A percentile compares a stretch with the other conserved stretches of the same genome.
phyloP scores from a whole-genome alignment of 2,329 filamentous ascomycete genomes.

The Tolypocladium tundrense region DNA sequence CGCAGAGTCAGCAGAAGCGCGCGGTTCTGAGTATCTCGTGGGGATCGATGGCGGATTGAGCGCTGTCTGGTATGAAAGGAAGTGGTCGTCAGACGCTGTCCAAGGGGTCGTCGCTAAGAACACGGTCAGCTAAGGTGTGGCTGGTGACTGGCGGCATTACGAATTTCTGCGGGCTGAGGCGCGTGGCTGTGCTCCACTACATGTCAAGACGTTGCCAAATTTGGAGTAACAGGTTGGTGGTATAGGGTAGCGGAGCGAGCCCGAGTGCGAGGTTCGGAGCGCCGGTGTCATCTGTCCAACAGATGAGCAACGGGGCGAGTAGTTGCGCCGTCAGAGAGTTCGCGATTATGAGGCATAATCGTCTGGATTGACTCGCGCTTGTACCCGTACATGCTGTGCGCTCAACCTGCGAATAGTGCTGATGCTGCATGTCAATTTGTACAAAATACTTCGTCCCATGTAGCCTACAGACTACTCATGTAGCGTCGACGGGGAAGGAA shows the following conservation, averaged over 20 bases:
- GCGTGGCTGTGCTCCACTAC: conserved; percentile 2
- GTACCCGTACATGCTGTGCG: background rate
- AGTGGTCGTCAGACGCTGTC: background rate
- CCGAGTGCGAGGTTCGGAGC: background rate
- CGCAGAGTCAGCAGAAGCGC: background rate
- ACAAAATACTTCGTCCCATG: background rate
- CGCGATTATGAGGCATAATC: background rate
- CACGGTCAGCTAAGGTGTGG: background rate
- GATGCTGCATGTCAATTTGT: background rate
- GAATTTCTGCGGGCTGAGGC: background rate
- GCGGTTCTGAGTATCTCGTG: background rate
- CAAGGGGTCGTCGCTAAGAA: background rate
- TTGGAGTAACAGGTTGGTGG: background rate
- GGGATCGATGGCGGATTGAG: background rate
- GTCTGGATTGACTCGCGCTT: background rate
- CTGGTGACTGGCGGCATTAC: conserved; percentile 1
- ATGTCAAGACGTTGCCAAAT: background rate
- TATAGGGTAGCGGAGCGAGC: background rate
- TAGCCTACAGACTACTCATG: no score
- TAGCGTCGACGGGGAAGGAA: no score
- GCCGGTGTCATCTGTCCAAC: background rate
- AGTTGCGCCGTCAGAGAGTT: background rate
- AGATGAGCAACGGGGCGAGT: background rate
- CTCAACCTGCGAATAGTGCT: background rate
- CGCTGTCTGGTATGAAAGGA: background rate